Base-by-base conservation (phyloP, 768 basidiomycete species). In the Psilocybe subaeruginosa region DNA sequence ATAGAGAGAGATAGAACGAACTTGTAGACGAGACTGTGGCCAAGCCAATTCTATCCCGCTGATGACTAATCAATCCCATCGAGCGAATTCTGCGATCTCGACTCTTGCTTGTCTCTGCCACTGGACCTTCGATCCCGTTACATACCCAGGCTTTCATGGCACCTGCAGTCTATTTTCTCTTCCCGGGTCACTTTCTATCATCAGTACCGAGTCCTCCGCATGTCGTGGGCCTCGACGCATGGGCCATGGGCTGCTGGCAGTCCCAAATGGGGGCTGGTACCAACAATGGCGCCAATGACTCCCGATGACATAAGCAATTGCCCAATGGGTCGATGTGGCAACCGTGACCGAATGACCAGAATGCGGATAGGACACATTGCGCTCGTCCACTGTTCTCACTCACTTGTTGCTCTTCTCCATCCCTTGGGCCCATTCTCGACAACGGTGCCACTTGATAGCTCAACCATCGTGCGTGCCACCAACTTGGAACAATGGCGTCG, bases 401-500 rank as follows among this genome's bases (percentile, higher is more conserved):
- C 23, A 23, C 23, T 23, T 23, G 23, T 58, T 30, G 8, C 39
- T 30, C 55, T 50, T 54, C 43, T 30, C 39, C 39, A 52, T 53
- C 50, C 39, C 27, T 39, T 55, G 17, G 53, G 48, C 50, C 52
- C 23, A 16, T n/a, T 23, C 50, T 33, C 31, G 37, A 12, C 30
- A 16, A 29, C 53, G 46, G 53, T 43, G 52, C 57, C 54, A 43
- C 27, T 4, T 47, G 9, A 41, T 58, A 48, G 14, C 45, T 37
- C 48, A 47, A 56, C 53, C 23, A 30, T 14, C 16, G 19, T 46
- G 41, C 39, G 37, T 29, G 62, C 54, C 29, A 46, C 50, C 35
- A 17, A 31, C 53, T 41, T 59, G 5, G 14, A 43, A 70, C 69
- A 72, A 82, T 80, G 77, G 69, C 68, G 54, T 74, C 69, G 51